Evolutionary conservation across 2,329 filamentous ascomycete species (phyloP).

Genomic region (Lecanicillium sp.): DNA sequence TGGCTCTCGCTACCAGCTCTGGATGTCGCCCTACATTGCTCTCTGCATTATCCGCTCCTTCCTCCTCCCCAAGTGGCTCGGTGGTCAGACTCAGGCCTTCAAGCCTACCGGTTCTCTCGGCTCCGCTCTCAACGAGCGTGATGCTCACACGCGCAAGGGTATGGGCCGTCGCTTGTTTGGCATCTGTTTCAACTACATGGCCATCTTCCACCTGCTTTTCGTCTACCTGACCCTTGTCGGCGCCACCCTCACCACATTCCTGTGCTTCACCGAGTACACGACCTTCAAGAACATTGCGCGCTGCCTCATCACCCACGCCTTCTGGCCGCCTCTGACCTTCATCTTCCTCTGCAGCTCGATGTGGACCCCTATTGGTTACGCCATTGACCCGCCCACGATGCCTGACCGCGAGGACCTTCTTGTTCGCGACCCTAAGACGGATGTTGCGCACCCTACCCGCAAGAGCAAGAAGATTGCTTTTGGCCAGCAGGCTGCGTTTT

Average conservation of each 20-base stretch:
- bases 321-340: constrained; percentile 57
- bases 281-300: constrained; percentile 37
- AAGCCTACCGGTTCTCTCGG: constrained; percentile 54
- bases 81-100: constrained; percentile 53
- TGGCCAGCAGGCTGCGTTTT: constrained; percentile 47
- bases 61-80: constrained; percentile 52
- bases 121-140: constrained; percentile 52
- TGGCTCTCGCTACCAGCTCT: constrained; percentile 50
- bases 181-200: constrained; percentile 51
- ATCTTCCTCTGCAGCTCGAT: constrained; percentile 48
- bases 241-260: constrained; percentile 44
- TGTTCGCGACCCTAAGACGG: constrained; percentile 47
- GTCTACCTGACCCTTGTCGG: constrained; percentile 47
- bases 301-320: constrained; percentile 52
- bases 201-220: constrained; percentile 48
- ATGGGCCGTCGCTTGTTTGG: constrained; percentile 48
- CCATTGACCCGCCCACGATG: constrained; percentile 52
- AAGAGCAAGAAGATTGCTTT: constrained; percentile 50
- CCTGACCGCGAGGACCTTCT: constrained; percentile 53
- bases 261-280: constrained; percentile 38
- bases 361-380: constrained; percentile 55
- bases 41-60: constrained; percentile 53
- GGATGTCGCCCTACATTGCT: constrained; percentile 58
- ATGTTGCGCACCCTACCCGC: constrained; percentile 45
- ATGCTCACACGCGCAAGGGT: constrained; percentile 43